A percentile compares a stretch with the other conserved stretches of the same genome.
Evolutionary conservation across 768 basidiomycete genomes (phyloP).

Genomic region (Botryobasidium botryosum): DNA sequence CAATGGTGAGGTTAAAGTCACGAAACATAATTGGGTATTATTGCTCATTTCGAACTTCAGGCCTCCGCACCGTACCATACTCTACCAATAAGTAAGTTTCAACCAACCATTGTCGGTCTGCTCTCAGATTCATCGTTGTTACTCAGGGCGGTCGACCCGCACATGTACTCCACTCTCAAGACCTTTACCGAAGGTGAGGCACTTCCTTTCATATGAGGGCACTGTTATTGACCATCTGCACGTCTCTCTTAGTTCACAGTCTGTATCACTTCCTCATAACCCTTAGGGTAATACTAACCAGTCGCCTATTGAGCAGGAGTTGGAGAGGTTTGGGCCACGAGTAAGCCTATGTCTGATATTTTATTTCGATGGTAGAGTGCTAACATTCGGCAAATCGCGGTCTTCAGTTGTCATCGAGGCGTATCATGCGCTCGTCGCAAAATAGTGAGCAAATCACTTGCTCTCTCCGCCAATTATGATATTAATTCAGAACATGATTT

Average conservation of each 20-base stretch:
- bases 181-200: conserved; percentile 22
- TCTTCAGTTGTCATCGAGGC: conserved; percentile 27
- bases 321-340: conserved; percentile 10
- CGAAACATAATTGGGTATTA: too few relatives aligned
- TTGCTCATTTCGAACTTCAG: too few relatives aligned
- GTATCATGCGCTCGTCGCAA: conserved; percentile 18
- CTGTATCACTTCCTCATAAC: too few relatives aligned
- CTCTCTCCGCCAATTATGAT: background rate
- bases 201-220: background rate
- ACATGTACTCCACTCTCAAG: conserved; percentile 26
- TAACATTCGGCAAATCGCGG: conserved; percentile 44
- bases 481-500: background rate
- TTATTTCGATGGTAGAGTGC: too few relatives aligned
- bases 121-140: too few relatives aligned
- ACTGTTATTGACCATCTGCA: background rate
- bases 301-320: too few relatives aligned
- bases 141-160: conserved; percentile 29
- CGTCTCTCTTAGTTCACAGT: conserved; percentile 4
- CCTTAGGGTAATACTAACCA: too few relatives aligned
- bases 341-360: too few relatives aligned
- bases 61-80: conserved; percentile 44
- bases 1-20: too few relatives aligned
- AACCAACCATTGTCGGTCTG: too few relatives aligned
- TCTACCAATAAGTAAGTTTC: conserved; percentile 38
- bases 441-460: background rate